A percentile compares a stretch with the other conserved stretches of the same genome.
Conservation (phyloP, 371 early-diverging fungal species). For the Sporodiniella umbellata region DNA sequence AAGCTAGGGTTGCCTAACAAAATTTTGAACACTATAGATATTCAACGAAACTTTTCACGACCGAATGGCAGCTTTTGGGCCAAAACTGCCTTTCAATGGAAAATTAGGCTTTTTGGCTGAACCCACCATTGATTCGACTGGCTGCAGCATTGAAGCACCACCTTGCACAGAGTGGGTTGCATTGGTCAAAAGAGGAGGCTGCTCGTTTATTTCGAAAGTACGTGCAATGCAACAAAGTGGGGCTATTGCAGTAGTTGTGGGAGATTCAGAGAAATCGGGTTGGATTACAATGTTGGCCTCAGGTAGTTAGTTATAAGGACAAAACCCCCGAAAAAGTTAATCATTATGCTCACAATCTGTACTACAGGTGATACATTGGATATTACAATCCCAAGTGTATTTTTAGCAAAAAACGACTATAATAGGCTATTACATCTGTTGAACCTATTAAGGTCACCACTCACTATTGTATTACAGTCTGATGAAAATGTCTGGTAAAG, state of each 20-base stretch:
- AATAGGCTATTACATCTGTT: conserved; percentile 41
- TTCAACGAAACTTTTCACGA: too few species aligned
- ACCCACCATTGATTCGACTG: conserved; percentile 26
- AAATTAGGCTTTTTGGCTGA: conserved; percentile 44
- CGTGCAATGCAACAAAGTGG: conserved; percentile 84
- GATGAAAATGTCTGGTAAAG: conserved; percentile 4
- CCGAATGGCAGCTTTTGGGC: conserved; percentile 40
- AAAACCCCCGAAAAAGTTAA: too few species aligned
- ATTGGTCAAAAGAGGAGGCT: conserved; percentile 78
- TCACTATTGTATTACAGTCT: conserved; percentile 35
- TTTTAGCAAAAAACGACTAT: conserved; percentile 65
- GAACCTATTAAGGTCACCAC: conserved; percentile 31
- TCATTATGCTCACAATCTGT: neutral
- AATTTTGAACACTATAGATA: too few species aligned
- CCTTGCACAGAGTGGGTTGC: conserved; percentile 67
- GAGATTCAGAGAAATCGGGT: conserved; percentile 63
- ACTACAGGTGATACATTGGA: conserved; percentile 65
- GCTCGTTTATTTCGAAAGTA: conserved; percentile 84
- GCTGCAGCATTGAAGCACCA: conserved; percentile 28
- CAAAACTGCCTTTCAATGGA: conserved; percentile 50
- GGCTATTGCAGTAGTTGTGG: conserved; percentile 82
- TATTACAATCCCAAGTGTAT: conserved; percentile 71
- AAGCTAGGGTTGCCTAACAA: too few species aligned
- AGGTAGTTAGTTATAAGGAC: conserved; percentile 51
- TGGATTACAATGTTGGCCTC: conserved; percentile 88